Conservation (phyloP, 1,139 yeast species). For the Protomyces pachydermus region DNA sequence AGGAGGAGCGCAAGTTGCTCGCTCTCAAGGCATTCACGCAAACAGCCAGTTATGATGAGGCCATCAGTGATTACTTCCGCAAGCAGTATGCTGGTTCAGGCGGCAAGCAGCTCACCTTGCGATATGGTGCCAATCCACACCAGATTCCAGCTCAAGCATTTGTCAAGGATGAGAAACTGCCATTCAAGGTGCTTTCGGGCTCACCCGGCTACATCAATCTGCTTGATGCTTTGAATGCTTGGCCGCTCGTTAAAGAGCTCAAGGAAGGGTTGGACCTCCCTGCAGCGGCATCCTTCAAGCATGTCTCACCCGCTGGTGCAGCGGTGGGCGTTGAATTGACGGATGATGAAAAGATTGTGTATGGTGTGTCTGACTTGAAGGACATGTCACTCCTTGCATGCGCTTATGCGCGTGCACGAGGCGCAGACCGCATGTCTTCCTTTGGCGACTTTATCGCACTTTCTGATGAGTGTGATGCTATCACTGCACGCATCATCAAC, state of each 20-base stretch:
- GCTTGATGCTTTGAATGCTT: constrained; percentile 91
- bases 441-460: constrained; percentile 98
- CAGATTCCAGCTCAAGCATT: constrained; percentile 98
- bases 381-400: constrained; percentile 84
- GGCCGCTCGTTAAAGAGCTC: constrained; percentile 97
- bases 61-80: constrained; percentile 94
- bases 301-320: constrained; percentile 97
- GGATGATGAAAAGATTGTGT: constrained; percentile 87
- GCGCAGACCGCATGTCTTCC: constrained; percentile 99
- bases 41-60: constrained; percentile 94
- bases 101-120: constrained; percentile 79
- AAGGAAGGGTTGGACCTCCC: constrained; percentile 91
- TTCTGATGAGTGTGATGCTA: constrained; percentile 89
- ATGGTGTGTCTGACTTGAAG: constrained; percentile 81
- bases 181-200: constrained; percentile 88
- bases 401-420: constrained; percentile 98
- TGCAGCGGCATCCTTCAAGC: constrained; percentile 98
- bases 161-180: constrained; percentile 78
- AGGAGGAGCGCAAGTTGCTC: constrained; percentile 68
- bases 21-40: constrained; percentile 97
- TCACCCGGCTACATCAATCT: constrained; percentile 96
- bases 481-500: constrained; percentile 94
- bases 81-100: constrained; percentile 84
- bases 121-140: constrained; percentile 99
- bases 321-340: constrained; percentile 92